Evolutionary conservation across 257 asterid genomes (phyloP), one percentile per base, ranked within the genome.

Genomic region (Ilex asprella): DNA sequence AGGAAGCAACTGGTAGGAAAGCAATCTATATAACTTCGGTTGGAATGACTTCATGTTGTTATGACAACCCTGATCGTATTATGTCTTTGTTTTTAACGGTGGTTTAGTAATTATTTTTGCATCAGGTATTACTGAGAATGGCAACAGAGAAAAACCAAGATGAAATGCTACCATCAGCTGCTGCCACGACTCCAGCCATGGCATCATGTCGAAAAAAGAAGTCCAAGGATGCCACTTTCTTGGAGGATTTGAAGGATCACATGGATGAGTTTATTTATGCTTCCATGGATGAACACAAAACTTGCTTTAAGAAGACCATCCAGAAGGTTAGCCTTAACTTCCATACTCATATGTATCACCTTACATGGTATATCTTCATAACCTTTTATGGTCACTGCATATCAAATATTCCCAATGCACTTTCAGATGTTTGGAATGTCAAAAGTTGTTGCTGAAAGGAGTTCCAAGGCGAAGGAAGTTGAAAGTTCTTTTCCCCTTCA

Each of bases 261-360:
- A 86, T 88, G 30, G 96, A 88, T 31, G 96, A 88, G 72, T 88
- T 91, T 67, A 73, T 91, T 58, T 67, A 83, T 67, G 96, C 96
- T 59, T 91, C 98, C 4, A 76, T 86, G 98, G 95, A 91, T 9
- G 98, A 88, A 71, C 98, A 91, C 80, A 91, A 84, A 66, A 82
- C 92, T 50, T 91, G 98, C 81, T 91, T 91, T 75, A 83, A 84
- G 73, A 88, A 91, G 82, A 84, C 93, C 2, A 80, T 88, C 55
- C 78, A 80, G 78, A 91, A 88, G 95, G 94, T 91, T 88, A 88
- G 95, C 92, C 88, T 63, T 43, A 43, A n/a, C 27, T 21, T 16
- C 0, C 0, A 35, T 39, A 50, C 47, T n/a, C 49, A 43, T 3
- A 35, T 7, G 5, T 35, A 35, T 35, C 41, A 5, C 5, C 1